Evolutionary conservation across 805 yeast genomes (phyloP).

Genomic region (Candida awuae): DNA sequence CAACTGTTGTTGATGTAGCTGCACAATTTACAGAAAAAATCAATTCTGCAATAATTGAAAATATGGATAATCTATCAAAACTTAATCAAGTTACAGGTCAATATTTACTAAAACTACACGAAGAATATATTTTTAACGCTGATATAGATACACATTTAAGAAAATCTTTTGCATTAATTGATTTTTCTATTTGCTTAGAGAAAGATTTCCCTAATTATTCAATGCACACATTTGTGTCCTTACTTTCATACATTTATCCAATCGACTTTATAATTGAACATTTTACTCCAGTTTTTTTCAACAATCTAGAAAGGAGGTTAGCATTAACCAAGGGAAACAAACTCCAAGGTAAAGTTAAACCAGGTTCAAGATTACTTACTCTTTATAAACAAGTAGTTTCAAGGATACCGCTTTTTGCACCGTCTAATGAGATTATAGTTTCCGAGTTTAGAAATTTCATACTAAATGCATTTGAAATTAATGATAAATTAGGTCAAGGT

Average conservation of each 20-base stretch:
- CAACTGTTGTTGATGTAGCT: not conserved
- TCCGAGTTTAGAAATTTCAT: conserved; percentile 16
- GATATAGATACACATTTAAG: conserved; percentile 6
- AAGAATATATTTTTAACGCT: not conserved
- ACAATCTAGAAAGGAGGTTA: conserved; percentile 13
- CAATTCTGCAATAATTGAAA: too few relatives aligned
- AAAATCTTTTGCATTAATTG: conserved; percentile 16
- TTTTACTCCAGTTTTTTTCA: conserved; percentile 19
- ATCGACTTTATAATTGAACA: conserved; percentile 17
- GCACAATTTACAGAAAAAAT: not conserved
- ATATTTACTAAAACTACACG: conserved; percentile 1
- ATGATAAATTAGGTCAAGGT: conserved; percentile 24
- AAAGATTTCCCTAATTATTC: conserved; percentile 14
- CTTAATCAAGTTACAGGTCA: conserved; percentile 3
- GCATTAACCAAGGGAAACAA: conserved; percentile 20
- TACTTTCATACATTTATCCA: conserved; percentile 18
- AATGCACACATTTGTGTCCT: conserved; percentile 22
- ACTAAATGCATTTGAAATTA: conserved; percentile 22
- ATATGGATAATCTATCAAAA: not conserved
- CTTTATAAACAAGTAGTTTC: conserved; percentile 23
- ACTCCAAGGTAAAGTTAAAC: conserved; percentile 26
- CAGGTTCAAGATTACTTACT: conserved; percentile 26
- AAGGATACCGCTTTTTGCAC: conserved; percentile 15
- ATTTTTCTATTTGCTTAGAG: conserved; percentile 18
- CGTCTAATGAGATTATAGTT: conserved; percentile 17